These are phyloP conservation scores for Ophiosphaerella korrae DNA, from an alignment of 2,329 filamentous ascomycete species.

Conservation along the genomic window DNA sequence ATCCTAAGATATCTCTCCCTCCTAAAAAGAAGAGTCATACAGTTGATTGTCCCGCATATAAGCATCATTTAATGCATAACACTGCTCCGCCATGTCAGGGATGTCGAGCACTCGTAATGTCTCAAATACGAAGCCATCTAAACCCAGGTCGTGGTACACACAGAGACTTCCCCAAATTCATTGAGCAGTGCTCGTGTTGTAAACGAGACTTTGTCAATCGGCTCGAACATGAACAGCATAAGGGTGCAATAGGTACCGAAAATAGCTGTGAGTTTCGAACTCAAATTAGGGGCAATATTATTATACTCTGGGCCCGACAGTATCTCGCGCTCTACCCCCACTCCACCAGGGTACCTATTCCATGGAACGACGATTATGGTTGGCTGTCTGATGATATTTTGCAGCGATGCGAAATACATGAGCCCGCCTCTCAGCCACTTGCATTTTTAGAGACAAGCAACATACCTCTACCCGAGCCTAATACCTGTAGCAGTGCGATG, in stretches of 20 bases:
- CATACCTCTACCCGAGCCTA: no score
- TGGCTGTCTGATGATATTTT: background rate
- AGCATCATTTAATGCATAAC: slow-evolving; percentile 1
- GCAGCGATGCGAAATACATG: background rate
- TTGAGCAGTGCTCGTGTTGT: slow-evolving; percentile 5
- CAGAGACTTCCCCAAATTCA: background rate
- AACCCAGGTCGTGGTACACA: slow-evolving; percentile 1
- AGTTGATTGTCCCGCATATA: slow-evolving; percentile 6
- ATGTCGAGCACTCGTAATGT: background rate
- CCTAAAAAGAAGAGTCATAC: background rate
- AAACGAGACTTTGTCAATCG: slow-evolving; percentile 1
- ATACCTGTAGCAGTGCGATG: no score
- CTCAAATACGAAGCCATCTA: slow-evolving; percentile 5
- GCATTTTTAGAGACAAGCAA: no score
- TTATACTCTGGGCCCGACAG: background rate
- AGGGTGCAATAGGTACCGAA: background rate
- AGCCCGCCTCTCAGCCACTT: background rate
- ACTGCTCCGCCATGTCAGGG: background rate
- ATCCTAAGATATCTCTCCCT: background rate
- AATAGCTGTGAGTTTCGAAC: background rate
- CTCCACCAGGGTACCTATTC: background rate
- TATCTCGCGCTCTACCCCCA: slow-evolving; percentile 3
- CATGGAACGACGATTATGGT: background rate
- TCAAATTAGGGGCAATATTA: slow-evolving; percentile 1
- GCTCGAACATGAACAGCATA: background rate